A percentile compares a stretch with the other conserved stretches of the same genome.
Evolutionary conservation across 371 early-diverging fungal genomes (phyloP).

Genomic region (Mycotypha africana): DNA sequence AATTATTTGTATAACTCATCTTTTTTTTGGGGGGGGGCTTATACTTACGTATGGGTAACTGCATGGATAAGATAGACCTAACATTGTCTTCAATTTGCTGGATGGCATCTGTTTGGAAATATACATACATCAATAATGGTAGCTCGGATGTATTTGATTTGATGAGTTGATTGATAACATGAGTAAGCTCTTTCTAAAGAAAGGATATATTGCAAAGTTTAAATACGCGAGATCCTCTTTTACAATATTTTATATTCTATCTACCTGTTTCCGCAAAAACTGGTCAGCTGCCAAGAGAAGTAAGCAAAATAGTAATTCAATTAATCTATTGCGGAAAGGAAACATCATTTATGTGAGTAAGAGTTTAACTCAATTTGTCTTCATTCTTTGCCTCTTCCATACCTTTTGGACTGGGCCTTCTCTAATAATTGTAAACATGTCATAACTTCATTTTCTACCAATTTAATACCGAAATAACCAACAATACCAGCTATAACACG

Average conservation of each 20-base stretch:
- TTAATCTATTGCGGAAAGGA: no score
- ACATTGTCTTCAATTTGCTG: constrained; percentile 29
- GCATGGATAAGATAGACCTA: constrained; percentile 35
- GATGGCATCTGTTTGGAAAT: constrained; percentile 38
- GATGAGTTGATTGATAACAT: constrained; percentile 18
- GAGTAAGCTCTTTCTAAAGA: constrained; percentile 17
- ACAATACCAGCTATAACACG: constrained; percentile 35
- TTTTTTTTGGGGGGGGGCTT: no score
- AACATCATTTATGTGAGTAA: no score
- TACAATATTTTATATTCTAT: background rate
- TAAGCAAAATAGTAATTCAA: constrained; percentile 10
- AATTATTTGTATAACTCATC: no score
- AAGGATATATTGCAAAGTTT: background rate
- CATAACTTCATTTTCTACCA: constrained; percentile 21
- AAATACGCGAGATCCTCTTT: background rate
- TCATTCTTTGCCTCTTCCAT: no score
- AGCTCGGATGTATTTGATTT: constrained; percentile 33
- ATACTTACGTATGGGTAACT: constrained; percentile 40
- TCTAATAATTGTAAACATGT: constrained; percentile 18
- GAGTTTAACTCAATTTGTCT: no score
- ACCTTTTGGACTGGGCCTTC: constrained; percentile 24
- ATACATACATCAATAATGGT: constrained; percentile 30
- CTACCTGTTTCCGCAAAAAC: constrained; percentile 19
- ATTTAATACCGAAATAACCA: constrained; percentile 37
- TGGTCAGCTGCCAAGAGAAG: constrained; percentile 17